Conservation (phyloP, 1,284 basidiomycete species). For the Ganoderma lucidum region DNA sequence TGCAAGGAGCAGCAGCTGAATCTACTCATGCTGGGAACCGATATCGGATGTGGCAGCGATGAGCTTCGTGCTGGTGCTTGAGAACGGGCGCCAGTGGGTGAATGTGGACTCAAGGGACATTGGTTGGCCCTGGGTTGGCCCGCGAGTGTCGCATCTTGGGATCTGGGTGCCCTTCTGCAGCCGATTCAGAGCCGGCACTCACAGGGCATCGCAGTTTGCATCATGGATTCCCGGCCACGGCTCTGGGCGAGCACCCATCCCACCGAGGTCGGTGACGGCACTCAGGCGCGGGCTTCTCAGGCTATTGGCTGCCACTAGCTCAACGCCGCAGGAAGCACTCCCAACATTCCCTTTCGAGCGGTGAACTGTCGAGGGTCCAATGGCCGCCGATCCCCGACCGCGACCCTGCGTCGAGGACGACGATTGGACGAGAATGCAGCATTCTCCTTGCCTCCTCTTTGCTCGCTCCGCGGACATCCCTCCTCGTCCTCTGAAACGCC, state of each 20-base stretch:
- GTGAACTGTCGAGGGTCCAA: background rate
- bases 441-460: constrained; percentile 6
- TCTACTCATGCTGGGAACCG: background rate
- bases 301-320: constrained; percentile 3
- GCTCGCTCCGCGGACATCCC: constrained; percentile 32
- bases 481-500: constrained; percentile 1
- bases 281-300: background rate
- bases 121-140: background rate
- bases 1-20: background rate
- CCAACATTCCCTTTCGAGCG: constrained; percentile 6
- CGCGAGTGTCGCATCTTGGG: background rate
- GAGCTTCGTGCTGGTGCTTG: background rate
- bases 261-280: constrained; percentile 5
- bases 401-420: background rate
- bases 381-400: constrained; percentile 23
- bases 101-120: background rate
- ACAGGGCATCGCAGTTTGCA: background rate
- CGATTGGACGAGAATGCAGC: constrained; percentile 5
- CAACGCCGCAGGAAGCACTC: constrained; percentile 9
- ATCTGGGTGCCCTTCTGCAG: constrained; percentile 1
- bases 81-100: background rate
- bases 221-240: background rate
- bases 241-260: background rate
- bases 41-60: background rate
- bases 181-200: background rate